These are phyloP conservation scores for Plasmopara halstedii DNA, from an alignment of 352 stramenopile species.

Conservation along the genomic window DNA sequence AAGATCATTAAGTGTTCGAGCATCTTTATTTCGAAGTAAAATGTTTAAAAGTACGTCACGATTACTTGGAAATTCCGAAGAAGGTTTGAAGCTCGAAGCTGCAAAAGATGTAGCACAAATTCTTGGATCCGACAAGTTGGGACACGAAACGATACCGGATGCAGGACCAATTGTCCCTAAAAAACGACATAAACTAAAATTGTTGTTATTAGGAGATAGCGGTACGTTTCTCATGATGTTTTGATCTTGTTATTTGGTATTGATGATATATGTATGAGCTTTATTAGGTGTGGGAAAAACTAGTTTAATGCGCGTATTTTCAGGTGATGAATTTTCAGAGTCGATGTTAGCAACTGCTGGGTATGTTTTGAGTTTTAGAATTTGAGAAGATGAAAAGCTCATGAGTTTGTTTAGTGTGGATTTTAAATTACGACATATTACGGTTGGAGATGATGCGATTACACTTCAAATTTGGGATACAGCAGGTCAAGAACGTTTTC, in stretches of 20 bases:
- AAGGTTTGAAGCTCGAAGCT: constrained; percentile 10
- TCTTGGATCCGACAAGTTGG: constrained; percentile 8
- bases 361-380: constrained; percentile 26
- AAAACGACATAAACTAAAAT: constrained; percentile 84
- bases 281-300: constrained; percentile 84
- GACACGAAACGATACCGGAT: constrained; percentile 8
- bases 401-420: constrained; percentile 61
- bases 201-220: constrained; percentile 87
- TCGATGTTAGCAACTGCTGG: constrained; percentile 87
- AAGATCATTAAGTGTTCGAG: constrained; percentile 49
- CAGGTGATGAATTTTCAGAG: constrained; percentile 86
- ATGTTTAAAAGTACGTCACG: constrained; percentile 54
- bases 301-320: constrained; percentile 91
- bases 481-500: constrained; percentile 90
- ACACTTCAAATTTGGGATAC: constrained; percentile 94
- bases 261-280: too few relatives aligned
- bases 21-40: constrained; percentile 73
- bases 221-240: too few relatives aligned
- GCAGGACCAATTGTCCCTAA: constrained; percentile 31
- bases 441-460: constrained; percentile 74
- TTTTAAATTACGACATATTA: constrained; percentile 89
- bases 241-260: too few relatives aligned
- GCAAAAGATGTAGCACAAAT: constrained; percentile 1
- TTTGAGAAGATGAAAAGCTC: not conserved
- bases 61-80: constrained; percentile 21